These are phyloP conservation scores for Colletotrichum tamarilloi DNA, from an alignment of 2,329 filamentous ascomycete species.

Conservation along the genomic window DNA sequence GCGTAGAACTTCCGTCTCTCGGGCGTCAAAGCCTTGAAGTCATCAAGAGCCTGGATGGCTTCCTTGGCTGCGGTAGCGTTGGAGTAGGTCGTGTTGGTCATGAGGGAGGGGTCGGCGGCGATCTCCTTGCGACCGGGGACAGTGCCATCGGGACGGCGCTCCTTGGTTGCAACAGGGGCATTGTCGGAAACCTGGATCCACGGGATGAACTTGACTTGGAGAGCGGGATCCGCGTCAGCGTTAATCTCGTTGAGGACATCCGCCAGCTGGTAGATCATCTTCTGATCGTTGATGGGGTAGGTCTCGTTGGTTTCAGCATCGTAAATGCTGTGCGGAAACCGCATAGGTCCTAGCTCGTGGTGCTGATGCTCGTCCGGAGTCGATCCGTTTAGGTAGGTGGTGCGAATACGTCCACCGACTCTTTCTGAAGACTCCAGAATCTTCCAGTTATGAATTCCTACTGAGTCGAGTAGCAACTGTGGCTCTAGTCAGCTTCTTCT, in stretches of 20 bases:
- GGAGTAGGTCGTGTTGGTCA: slow-evolving; percentile 37
- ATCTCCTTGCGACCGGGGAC: slow-evolving; percentile 40
- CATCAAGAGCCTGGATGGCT: slow-evolving; percentile 39
- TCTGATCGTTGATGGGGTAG: slow-evolving; percentile 53
- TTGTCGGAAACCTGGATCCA: slow-evolving; percentile 53
- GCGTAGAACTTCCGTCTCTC: slow-evolving; percentile 40
- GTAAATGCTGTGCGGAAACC: slow-evolving; percentile 52
- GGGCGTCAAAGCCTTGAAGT: slow-evolving; percentile 40
- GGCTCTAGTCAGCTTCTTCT: neutral
- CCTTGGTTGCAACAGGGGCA: slow-evolving; percentile 39
- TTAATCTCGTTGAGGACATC: slow-evolving; percentile 54
- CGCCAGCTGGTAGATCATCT: slow-evolving; percentile 54
- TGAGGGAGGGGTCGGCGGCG: slow-evolving; percentile 37
- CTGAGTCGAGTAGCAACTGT: slow-evolving; percentile 52
- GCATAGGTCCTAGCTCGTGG: slow-evolving; percentile 56
- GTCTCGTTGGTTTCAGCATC: slow-evolving; percentile 54
- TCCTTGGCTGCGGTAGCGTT: slow-evolving; percentile 41
- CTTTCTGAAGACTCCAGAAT: slow-evolving; percentile 54
- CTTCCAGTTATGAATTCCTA: slow-evolving; percentile 57
- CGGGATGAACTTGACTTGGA: slow-evolving; percentile 53
- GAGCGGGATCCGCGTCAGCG: slow-evolving; percentile 38
- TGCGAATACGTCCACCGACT: slow-evolving; percentile 55
- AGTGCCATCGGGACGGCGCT: slow-evolving; percentile 43
- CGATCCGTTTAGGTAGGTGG: slow-evolving; percentile 53
- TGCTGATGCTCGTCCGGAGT: slow-evolving; percentile 41